These are phyloP conservation scores for Schoenoplectus tabernaemontani DNA, from an alignment of 202 grass and related monocot genomes.

Conservation along the genomic window DNA sequence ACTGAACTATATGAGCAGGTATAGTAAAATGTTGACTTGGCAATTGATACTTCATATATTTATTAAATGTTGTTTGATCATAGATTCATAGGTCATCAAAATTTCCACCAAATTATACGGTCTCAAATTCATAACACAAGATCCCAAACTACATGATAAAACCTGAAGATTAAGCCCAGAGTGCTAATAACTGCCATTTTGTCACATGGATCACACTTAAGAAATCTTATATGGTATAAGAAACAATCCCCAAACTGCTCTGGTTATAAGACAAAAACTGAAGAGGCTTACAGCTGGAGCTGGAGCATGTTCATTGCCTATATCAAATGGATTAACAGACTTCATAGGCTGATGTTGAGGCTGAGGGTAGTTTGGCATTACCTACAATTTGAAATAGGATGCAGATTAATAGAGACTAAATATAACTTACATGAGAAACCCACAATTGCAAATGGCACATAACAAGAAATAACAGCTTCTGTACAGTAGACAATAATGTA, in stretches of 20 bases:
- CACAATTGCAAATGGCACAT: neutral
- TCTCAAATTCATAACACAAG: neutral
- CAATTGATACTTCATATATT: neutral
- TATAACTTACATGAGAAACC: neutral
- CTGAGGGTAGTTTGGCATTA: slow-evolving; percentile 61
- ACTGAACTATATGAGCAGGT: neutral
- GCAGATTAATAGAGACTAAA: neutral
- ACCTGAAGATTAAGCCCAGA: neutral
- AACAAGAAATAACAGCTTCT: neutral
- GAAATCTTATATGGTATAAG: neutral
- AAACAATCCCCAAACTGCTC: slow-evolving; percentile 9
- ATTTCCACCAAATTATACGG: neutral
- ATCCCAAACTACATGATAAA: neutral
- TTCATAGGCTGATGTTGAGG: slow-evolving; percentile 41
- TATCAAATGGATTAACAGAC: slow-evolving; percentile 88
- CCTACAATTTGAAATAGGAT: slow-evolving; percentile 34
- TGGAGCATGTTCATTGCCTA: slow-evolving; percentile 48
- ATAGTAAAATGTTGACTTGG: neutral
- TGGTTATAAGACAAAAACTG: neutral
- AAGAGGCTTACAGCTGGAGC: slow-evolving; percentile 40
- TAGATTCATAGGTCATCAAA: neutral
- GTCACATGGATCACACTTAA: neutral
- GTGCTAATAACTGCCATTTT: neutral
- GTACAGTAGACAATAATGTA: neutral
- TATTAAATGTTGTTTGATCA: neutral